Evolutionary conservation across 331 rosid genomes (phyloP).

Genomic region (Malus hybrid): DNA sequence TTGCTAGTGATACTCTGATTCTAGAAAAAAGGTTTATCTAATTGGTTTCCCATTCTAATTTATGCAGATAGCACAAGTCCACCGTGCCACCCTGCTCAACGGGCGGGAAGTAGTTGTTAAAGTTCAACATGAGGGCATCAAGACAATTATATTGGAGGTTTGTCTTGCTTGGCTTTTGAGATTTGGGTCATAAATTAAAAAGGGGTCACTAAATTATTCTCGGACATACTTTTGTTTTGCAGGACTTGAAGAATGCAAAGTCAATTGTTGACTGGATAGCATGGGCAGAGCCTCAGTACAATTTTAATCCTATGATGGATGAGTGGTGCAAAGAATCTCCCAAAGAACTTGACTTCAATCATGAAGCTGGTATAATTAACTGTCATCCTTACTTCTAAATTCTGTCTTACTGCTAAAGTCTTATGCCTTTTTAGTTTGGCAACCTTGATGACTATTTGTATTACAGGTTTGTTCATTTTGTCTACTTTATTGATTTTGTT

Average conservation of each 20-base stretch:
- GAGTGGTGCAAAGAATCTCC: conserved; percentile 99
- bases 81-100: conserved; percentile 79
- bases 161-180: conserved; percentile 21
- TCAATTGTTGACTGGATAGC: conserved; percentile 94
- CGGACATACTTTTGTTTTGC: conserved; percentile 23
- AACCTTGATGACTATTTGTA: not conserved
- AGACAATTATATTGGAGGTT: conserved; percentile 85
- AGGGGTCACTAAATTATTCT: conserved; percentile 11
- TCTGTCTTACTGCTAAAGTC: not conserved
- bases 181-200: conserved; percentile 16
- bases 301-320: conserved; percentile 93
- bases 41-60: conserved; percentile 15
- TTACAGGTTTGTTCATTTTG: not conserved
- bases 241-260: conserved; percentile 97
- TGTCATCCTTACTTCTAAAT: not conserved
- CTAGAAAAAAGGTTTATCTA: conserved; percentile 1
- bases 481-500: conserved; percentile 7
- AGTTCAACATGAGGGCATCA: conserved; percentile 92
- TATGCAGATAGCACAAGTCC: conserved; percentile 96
- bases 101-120: conserved; percentile 93
- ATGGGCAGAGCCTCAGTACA: conserved; percentile 95
- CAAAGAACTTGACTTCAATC: conserved; percentile 91
- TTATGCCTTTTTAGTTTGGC: conserved; percentile 1
- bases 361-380: conserved; percentile 68
- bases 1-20: not conserved